phyloP scores from a whole-genome alignment of 1,139 yeast genomes.

The Yamadazyma dendronema region DNA sequence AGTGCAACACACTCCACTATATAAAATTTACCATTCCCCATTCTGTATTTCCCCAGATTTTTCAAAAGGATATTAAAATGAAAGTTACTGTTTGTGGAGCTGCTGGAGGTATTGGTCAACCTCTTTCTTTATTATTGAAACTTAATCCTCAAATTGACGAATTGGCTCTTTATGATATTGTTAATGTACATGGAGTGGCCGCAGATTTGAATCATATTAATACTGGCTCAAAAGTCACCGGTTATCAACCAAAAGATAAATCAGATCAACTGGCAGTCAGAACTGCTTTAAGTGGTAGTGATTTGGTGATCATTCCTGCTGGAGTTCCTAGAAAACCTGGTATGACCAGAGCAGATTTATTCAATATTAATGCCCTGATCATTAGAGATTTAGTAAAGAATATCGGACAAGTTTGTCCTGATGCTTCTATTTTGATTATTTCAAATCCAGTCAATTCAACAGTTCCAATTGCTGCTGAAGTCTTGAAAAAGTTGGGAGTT shows the following conservation, averaged over 20 bases:
- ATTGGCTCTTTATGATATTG: conserved; percentile 63
- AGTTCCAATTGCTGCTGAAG: conserved; percentile 74
- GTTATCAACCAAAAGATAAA: conserved; percentile 53
- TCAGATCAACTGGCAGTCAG: conserved; percentile 48
- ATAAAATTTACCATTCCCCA: neutral
- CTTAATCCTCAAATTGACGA: conserved; percentile 53
- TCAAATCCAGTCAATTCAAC: conserved; percentile 77
- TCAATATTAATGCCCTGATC: conserved; percentile 71
- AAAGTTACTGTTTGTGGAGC: conserved; percentile 78
- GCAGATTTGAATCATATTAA: conserved; percentile 73
- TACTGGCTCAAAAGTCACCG: conserved; percentile 54
- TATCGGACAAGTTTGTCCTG: conserved; percentile 57
- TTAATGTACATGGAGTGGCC: conserved; percentile 69
- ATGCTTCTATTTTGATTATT: conserved; percentile 63
- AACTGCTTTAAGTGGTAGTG: conserved; percentile 52
- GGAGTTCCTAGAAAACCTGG: conserved; percentile 82
- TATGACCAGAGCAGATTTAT: conserved; percentile 75
- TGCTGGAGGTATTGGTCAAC: conserved; percentile 82
- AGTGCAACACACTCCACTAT: neutral
- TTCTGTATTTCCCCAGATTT: neutral
- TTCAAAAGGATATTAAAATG: conserved; percentile 43
- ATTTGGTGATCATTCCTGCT: conserved; percentile 73
- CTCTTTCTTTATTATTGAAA: conserved; percentile 64
- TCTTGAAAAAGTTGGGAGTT: conserved; percentile 58
- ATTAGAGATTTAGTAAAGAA: conserved; percentile 59